Conservation (phyloP, 441 rosid species). For the Arabidopsis hybrid region DNA sequence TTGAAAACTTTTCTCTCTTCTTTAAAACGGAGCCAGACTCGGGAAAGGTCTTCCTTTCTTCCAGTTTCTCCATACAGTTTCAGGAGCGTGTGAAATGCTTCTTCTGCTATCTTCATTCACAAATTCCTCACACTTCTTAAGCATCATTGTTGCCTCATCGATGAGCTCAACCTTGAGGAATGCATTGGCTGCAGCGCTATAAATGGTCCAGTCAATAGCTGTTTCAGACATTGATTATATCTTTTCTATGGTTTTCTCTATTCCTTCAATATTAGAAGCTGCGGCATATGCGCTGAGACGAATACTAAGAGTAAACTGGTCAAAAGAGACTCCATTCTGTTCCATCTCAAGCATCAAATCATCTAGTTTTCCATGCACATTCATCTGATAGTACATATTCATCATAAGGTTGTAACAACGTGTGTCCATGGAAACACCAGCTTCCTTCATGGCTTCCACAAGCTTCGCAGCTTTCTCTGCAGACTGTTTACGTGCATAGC, state of each 20-base stretch:
- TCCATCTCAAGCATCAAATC: neutral
- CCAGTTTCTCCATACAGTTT: neutral
- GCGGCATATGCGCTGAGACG: neutral
- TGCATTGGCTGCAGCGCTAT: slow-evolving; percentile 7
- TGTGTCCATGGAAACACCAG: neutral
- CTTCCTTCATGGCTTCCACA: neutral
- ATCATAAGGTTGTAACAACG: neutral
- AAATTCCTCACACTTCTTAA: slow-evolving; percentile 4
- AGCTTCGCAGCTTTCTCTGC: neutral
- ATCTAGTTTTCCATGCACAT: neutral
- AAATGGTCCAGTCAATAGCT: slow-evolving; percentile 10
- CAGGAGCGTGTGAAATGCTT: slow-evolving; percentile 11
- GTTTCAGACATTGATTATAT: neutral
- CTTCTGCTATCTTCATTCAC: neutral
- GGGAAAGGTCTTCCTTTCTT: neutral
- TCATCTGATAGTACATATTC: slow-evolving; percentile 15
- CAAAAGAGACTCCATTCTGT: neutral
- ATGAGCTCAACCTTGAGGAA: slow-evolving; percentile 5
- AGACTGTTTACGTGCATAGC: neutral
- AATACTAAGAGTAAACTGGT: slow-evolving; percentile 16
- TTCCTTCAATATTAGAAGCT: neutral
- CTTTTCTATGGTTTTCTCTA: neutral
- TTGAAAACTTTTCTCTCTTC: slow-evolving; percentile 8
- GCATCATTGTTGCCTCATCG: slow-evolving; percentile 1
- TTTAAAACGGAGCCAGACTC: neutral